These are phyloP conservation scores for Tetramitus jugosus DNA, from an alignment of 208 protist genomes.

Conservation along the genomic window DNA sequence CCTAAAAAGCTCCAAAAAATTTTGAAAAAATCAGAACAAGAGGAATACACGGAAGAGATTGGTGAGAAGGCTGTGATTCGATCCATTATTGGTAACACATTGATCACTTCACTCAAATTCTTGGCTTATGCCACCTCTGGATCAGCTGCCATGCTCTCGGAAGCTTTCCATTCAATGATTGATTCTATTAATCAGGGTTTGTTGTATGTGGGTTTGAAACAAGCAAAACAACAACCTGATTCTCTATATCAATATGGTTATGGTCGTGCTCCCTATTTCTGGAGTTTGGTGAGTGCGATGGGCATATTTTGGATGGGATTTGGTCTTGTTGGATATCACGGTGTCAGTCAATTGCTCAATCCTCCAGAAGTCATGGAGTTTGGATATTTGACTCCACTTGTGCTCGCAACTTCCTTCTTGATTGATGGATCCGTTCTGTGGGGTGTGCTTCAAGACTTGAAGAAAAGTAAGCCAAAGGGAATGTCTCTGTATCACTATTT, in stretches of 20 bases:
- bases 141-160: neutral
- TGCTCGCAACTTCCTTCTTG: neutral
- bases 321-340: neutral
- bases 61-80: neutral
- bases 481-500: neutral
- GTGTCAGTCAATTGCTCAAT: neutral
- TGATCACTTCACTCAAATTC: constrained; percentile 3
- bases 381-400: neutral
- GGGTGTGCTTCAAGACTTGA: neutral
- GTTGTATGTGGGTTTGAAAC: neutral
- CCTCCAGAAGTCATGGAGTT: neutral
- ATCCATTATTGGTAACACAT: constrained; percentile 1
- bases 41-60: neutral
- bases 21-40: too few species aligned
- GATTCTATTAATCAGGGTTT: constrained; percentile 10
- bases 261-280: constrained; percentile 4
- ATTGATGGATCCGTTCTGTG: neutral
- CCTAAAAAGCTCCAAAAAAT: too few species aligned
- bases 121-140: neutral
- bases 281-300: neutral
- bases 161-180: neutral
- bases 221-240: neutral
- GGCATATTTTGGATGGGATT: constrained; percentile 3
- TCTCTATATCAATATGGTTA: constrained; percentile 9
- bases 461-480: constrained; percentile 9